Base-by-base conservation (phyloP, 192 early-diverging fungal species). In the Coemansia brasiliensis region DNA sequence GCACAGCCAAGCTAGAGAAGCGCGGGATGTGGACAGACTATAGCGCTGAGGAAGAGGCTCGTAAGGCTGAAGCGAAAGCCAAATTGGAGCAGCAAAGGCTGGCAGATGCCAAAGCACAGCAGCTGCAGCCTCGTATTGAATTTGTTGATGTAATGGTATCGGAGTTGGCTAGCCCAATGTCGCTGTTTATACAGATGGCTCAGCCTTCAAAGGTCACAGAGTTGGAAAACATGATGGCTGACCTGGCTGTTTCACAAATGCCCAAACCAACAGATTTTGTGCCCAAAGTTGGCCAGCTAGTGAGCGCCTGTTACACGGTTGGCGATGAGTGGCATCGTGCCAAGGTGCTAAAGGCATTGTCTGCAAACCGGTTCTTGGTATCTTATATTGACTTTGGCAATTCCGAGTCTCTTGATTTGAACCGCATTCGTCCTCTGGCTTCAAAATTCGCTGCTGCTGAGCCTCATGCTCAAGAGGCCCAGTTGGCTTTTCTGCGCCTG, bases 351-450 rank as follows among this genome's bases (percentile, higher is more conserved):
- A 84, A 83, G 50, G 72, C 83, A 13, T 67, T 88, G 32, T 59
- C 83, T 2, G 88, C 83, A 11, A 65, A 69, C 44, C 69, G 74
- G 56, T 87, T 82, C 50, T 80, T 90, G 35, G 89, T 99, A 2
- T 57, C 85, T 5, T 99, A 96, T 69, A 73, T 96, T 42, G 96
- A 99, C 80, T 97, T 92, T 80, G 96, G 96, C 44, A 99, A 99
- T 78, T 83, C 87, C 3, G 95, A 99, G 63, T 77, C 82, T 3
- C 52, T 99, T 24, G 76, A 88, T 3, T 54, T 81, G 22, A 82
- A 85, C 27, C 85, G 88, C 7, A 51, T 95, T 24, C 87, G 90
- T 17, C 84, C 92, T 2, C 76, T 99, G 32, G 83, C 90, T n/a
- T 40, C 82, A 12, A 74, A 84, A 46, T 95, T 95, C 77, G 78